phyloP scores from a whole-genome alignment of 495 filamentous ascomycete species.

The Neurospora pannonica region DNA sequence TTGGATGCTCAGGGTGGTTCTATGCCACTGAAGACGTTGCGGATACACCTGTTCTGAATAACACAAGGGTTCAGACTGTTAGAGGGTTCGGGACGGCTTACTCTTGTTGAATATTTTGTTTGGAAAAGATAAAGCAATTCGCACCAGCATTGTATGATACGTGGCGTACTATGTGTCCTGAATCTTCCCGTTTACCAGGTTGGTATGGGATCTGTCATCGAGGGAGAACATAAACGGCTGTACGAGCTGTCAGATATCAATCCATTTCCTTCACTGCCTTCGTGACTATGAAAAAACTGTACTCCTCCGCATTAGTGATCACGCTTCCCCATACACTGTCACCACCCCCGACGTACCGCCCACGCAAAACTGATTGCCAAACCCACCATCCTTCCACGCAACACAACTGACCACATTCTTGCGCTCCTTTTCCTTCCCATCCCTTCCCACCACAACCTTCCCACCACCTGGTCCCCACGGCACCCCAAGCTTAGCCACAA shows the following conservation, averaged over 20 bases:
- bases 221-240: neutral
- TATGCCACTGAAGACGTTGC: neutral
- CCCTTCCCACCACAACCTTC: slow-evolving; percentile 39
- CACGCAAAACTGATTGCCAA: slow-evolving; percentile 48
- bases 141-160: neutral
- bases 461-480: slow-evolving; percentile 49
- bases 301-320: neutral
- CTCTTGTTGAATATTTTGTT: neutral
- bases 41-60: neutral
- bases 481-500: slow-evolving; percentile 50
- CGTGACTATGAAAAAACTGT: neutral
- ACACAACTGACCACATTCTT: slow-evolving; percentile 49
- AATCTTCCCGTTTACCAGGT: neutral
- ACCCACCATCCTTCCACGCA: slow-evolving; percentile 63
- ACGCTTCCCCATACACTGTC: slow-evolving; percentile 42
- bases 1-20: neutral
- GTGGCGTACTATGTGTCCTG: neutral
- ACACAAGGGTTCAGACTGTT: neutral
- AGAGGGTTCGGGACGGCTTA: neutral
- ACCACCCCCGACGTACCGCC: slow-evolving; percentile 46
- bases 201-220: neutral
- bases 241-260: neutral
- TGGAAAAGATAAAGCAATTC: neutral
- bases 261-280: neutral
- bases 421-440: slow-evolving; percentile 42